Base-by-base conservation (phyloP, 306 rosid species). In the Cucumis melo region DNA sequence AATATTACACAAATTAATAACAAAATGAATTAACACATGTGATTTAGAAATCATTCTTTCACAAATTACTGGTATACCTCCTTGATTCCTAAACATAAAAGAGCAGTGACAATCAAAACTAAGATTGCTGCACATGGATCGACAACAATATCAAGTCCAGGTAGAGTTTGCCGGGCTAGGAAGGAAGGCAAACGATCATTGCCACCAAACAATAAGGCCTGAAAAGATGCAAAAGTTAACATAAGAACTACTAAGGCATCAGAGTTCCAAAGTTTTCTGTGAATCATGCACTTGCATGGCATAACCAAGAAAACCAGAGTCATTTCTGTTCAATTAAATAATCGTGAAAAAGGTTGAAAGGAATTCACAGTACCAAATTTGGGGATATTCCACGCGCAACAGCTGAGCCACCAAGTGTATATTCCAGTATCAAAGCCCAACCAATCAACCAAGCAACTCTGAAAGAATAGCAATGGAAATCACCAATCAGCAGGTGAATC, bases 381-480 rank as follows among this genome's bases (percentile, higher is more conserved):
- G 99, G 99, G 61, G 97, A 82, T 80, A 90, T 81, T 77, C 99
- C 97, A 48, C 99, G 96, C 50, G 99, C 97, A 80, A 90, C 97
- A 60, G 97, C 89, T 46, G 99, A 82, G 41, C 95, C 87, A 42
- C 97, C 92, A 48, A 94, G 86, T 46, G 97, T 89, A 82, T 94
- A 94, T 85, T 94, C 99, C 77, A 94, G 82, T 68, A 94, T 75
- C 86, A 94, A 78, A 50, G 93, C 85, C 99, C 99, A 94, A 20
- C 99, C 99, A 21, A 94, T 74, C 82, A 94, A 81, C 99, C 99
- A 94, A 87, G 97, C 99, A 76, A 88, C 92, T 20, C 99, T 93
- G 80, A 46, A 78, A 60, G 64, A 86, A 73, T 74, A 59, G 73
- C 20, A 86, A 32, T 19, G 50, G 20, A 39, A 57, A n/a, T 54